Conservation (phyloP, 768 basidiomycete species). For the Mycena vitilis region DNA sequence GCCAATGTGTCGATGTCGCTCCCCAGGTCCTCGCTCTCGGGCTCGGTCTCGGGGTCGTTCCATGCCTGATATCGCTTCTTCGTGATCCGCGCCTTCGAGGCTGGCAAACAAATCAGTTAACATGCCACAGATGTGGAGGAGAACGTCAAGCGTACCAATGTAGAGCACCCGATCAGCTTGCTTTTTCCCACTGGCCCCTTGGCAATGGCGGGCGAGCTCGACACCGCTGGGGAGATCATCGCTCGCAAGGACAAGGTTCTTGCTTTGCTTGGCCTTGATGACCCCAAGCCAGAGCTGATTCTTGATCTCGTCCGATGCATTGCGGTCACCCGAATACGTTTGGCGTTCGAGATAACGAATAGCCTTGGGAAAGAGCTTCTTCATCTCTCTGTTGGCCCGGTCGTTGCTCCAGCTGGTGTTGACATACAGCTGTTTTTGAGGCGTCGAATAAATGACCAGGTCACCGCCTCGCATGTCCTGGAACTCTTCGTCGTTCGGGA, state of each 20-base stretch:
- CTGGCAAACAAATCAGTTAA: neutral
- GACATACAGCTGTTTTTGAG: too few species aligned
- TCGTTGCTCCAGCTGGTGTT: too few species aligned
- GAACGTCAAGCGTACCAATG: neutral
- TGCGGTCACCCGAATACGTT: too few species aligned
- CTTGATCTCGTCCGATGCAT: neutral
- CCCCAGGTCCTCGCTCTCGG: constrained; percentile 12
- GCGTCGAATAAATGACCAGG: too few species aligned
- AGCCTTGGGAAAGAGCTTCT: too few species aligned
- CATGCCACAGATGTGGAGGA: neutral
- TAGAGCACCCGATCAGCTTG: constrained; percentile 5
- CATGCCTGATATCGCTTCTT: too few species aligned
- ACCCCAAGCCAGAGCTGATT: neutral
- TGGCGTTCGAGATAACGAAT: too few species aligned
- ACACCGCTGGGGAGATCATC: constrained; percentile 7
- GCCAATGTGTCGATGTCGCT: constrained; percentile 1
- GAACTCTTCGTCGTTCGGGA: too few species aligned
- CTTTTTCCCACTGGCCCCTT: neutral
- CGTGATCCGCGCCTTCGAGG: constrained; percentile 2
- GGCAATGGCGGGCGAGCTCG: neutral
- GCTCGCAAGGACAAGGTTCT: neutral
- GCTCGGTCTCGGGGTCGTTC: neutral
- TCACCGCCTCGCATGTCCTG: too few species aligned
- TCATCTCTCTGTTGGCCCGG: too few species aligned
- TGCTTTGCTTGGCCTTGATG: neutral